Conservation (phyloP, 2,329 filamentous ascomycete species). For the Curvularia hawaiiensis region DNA sequence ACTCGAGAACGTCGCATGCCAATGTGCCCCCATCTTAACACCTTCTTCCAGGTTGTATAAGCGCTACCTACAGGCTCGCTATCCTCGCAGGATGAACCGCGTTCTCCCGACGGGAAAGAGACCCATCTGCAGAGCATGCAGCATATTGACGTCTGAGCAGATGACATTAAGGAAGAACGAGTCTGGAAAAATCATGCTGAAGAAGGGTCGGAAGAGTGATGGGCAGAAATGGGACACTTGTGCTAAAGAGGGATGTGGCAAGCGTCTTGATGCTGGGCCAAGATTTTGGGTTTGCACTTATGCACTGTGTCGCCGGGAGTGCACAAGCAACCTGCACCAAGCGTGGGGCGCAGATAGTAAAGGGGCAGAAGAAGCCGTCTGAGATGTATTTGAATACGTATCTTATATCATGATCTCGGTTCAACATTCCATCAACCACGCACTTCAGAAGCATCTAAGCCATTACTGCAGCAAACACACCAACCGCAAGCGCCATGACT, state of each 20-base stretch:
- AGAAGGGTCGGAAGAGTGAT: conserved; percentile 8
- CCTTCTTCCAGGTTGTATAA: conserved; percentile 7
- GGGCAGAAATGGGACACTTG: conserved; percentile 21
- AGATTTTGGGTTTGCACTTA: conserved; percentile 34
- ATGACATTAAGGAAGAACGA: conserved; percentile 16
- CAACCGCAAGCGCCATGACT: conserved; percentile 14
- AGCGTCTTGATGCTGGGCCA: conserved; percentile 19
- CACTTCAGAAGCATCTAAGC: not conserved
- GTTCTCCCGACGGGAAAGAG: not conserved
- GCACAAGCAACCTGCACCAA: conserved; percentile 18
- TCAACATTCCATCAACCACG: not conserved
- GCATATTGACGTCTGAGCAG: conserved; percentile 5
- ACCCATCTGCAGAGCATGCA: conserved; percentile 25
- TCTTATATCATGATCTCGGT: not conserved
- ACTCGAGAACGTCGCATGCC: conserved; percentile 13
- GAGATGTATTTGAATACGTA: not conserved
- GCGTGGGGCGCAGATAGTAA: conserved; percentile 11
- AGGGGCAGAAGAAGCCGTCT: not conserved
- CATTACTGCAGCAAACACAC: conserved; percentile 20
- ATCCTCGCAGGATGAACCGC: not conserved
- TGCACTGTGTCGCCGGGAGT: conserved; percentile 19
- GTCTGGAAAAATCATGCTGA: conserved; percentile 23
- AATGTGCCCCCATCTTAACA: conserved; percentile 18
- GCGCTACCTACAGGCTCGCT: not conserved
- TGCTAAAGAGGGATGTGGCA: conserved; percentile 13